Percentiles rank a stretch among this genome's conserved stretches.
Conservation (phyloP, 495 filamentous ascomycete genomes). For the Chaetomium fimeti region DNA sequence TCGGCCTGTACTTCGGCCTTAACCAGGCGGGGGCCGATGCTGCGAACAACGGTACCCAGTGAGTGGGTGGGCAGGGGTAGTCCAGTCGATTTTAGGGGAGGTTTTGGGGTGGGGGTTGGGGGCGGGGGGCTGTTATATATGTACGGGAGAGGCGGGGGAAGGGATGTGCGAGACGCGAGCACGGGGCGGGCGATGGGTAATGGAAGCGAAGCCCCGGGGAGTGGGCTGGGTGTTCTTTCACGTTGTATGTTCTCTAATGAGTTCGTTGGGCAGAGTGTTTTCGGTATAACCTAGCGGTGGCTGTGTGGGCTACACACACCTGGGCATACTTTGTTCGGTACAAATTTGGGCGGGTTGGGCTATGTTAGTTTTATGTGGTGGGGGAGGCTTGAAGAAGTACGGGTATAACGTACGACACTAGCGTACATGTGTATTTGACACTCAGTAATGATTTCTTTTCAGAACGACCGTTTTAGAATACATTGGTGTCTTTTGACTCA, state of each 20-base stretch:
- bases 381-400: background rate
- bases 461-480: background rate
- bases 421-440: constrained; percentile 14
- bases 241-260: background rate
- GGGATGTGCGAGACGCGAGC: background rate
- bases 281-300: background rate
- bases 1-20: constrained; percentile 42
- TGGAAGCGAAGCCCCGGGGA: background rate
- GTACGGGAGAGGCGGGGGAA: too few relatives aligned
- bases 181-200: background rate
- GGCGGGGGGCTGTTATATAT: background rate
- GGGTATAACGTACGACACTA: background rate
- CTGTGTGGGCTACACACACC: background rate
- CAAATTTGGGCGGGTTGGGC: background rate
- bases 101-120: background rate
- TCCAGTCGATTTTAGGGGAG: too few relatives aligned
- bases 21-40: background rate
- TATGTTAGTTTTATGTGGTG: background rate
- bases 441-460: constrained; percentile 19
- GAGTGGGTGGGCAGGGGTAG: background rate
- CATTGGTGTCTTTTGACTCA: background rate
- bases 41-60: background rate
- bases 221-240: background rate
- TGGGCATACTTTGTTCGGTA: background rate
- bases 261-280: background rate